Evolutionary conservation across 495 filamentous ascomycete genomes (phyloP), one percentile per base, ranked within the genome.

Genomic region (Trichoderma virens): DNA sequence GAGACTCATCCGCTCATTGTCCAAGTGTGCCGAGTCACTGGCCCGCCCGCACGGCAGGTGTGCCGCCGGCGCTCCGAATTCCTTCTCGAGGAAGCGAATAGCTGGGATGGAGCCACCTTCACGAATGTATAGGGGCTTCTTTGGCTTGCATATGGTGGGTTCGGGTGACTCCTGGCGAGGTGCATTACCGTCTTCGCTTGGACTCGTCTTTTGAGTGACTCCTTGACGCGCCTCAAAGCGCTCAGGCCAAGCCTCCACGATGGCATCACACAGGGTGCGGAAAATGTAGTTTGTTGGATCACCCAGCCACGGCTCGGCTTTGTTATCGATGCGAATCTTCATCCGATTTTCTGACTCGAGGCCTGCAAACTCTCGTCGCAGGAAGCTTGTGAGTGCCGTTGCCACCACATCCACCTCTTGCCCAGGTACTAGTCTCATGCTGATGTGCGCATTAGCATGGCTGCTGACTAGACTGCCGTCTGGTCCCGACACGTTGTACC

Each of bases 41-140:
- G 93, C 92, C 74, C 98, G 94, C 2, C 94, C 94, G 70, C 93
- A 97, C 0, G 94, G 95, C 45, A 98, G 71, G 74, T 98, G 93
- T 0, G 94, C 94, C 0, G 95, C 94, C 0, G 92, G 92, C 0
- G 94, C 94, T 2, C 83, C 83, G 70, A 98, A 98, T 69, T 96
- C 92, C 76, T 96, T 94, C 73, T 98, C 94, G 59, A 98, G 73
- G 73, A 98, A 98, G 11, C 94, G 79, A 64, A 97, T 96, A 0
- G 90, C 87, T 1, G 95, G 93, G 67, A 98, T 98, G 0, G 89
- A 93, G 3, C 94, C 94, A 2, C 94, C 94, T 76, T 98, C 94
- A 13, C 94, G 85, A 70, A 98, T 98, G 73, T 95, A 98, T 25
- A 98, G 82, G 54, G 89, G 89, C 62, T 82, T 84, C 7, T 76